phyloP scores from a whole-genome alignment of 805 yeast species.

The Kodamaea sagamina region DNA sequence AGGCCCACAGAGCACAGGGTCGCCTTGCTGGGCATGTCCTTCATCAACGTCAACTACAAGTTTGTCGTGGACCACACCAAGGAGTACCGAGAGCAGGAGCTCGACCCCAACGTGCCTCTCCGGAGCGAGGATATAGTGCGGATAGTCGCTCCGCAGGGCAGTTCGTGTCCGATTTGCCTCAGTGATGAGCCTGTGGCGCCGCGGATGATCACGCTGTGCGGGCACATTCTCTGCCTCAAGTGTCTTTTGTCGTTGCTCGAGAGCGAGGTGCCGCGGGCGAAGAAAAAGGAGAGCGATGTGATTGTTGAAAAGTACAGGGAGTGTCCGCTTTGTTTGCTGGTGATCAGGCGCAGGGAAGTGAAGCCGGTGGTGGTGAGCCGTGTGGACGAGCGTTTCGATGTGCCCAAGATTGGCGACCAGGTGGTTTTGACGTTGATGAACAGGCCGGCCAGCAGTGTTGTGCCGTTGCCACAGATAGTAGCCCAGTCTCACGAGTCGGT shows the following conservation, averaged over 20 bases:
- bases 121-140: slow-evolving; percentile 62
- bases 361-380: slow-evolving; percentile 61
- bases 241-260: slow-evolving; percentile 76
- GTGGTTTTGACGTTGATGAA: slow-evolving; percentile 65
- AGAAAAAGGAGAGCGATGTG: slow-evolving; percentile 37
- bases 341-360: slow-evolving; percentile 52
- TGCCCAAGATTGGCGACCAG: slow-evolving; percentile 58
- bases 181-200: slow-evolving; percentile 87
- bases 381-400: slow-evolving; percentile 55
- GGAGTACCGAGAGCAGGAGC: slow-evolving; percentile 55
- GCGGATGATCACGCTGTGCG: slow-evolving; percentile 86
- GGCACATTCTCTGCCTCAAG: slow-evolving; percentile 85
- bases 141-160: slow-evolving; percentile 72
- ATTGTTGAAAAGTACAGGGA: slow-evolving; percentile 55
- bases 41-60: slow-evolving; percentile 80
- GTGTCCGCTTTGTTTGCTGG: slow-evolving; percentile 79
- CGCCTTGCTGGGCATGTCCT: slow-evolving; percentile 63
- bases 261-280: slow-evolving; percentile 46
- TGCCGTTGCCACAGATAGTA: slow-evolving; percentile 47
- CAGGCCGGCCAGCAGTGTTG: slow-evolving; percentile 40
- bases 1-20: slow-evolving; percentile 39
- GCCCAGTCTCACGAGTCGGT: slow-evolving; percentile 31
- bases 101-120: slow-evolving; percentile 77
- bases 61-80: slow-evolving; percentile 72
- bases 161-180: slow-evolving; percentile 90